phyloP scores from a whole-genome alignment of 768 basidiomycete genomes.

The Pulveroboletus ravenelii region DNA sequence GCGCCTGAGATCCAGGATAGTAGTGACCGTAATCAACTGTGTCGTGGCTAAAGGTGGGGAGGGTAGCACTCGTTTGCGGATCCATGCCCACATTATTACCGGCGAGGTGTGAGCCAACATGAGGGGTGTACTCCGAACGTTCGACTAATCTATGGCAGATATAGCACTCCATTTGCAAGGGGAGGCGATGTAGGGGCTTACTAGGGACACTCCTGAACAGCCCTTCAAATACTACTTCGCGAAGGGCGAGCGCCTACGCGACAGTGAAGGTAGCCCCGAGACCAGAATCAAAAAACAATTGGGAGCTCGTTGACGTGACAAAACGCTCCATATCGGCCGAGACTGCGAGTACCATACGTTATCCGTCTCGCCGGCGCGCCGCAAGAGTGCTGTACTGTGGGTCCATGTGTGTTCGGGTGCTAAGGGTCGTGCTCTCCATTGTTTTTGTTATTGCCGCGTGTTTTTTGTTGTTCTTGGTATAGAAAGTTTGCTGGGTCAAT shows the following conservation, averaged over 20 bases:
- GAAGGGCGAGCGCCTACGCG: neutral
- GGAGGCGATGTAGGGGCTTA: neutral
- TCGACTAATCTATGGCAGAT: slow-evolving; percentile 12
- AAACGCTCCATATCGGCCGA: neutral
- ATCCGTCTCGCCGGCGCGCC: neutral
- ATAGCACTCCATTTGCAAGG: slow-evolving; percentile 12
- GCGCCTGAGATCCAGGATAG: neutral
- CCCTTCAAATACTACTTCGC: neutral
- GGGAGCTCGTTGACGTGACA: too few species aligned
- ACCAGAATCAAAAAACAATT: neutral
- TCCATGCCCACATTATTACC: neutral
- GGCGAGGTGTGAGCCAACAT: slow-evolving; percentile 8
- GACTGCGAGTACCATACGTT: neutral
- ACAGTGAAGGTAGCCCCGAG: neutral
- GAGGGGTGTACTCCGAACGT: slow-evolving; percentile 10
- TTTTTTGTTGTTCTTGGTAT: neutral
- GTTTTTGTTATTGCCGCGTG: neutral
- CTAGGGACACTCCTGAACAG: neutral
- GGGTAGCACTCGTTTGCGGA: neutral
- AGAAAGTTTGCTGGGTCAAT: neutral
- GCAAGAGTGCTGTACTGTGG: neutral
- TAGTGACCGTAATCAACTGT: neutral
- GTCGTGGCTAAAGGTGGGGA: neutral
- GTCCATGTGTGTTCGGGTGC: too few species aligned
- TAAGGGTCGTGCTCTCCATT: too few species aligned